phyloP scores from a whole-genome alignment of 352 stramenopile species.

The Phytopythium kandeliae region DNA sequence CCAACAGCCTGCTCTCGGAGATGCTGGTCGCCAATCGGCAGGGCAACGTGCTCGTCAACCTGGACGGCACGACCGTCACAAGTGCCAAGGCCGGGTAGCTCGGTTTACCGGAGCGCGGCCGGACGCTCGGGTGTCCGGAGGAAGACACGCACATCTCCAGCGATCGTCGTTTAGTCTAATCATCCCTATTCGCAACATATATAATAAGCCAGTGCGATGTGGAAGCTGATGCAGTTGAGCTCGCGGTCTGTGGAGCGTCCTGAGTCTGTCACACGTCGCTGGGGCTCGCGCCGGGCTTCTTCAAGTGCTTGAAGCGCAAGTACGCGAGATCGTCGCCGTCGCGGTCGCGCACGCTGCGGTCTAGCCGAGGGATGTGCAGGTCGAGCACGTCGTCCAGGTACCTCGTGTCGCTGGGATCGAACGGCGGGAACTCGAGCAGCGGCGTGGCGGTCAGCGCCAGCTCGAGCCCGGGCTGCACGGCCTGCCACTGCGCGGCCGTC shows the following conservation, averaged over 20 bases:
- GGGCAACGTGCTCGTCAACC: slow-evolving; percentile 41
- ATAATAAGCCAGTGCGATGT: neutral
- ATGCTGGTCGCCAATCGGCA: slow-evolving; percentile 54
- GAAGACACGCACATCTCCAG: neutral
- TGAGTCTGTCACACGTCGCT: neutral
- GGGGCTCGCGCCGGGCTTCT: slow-evolving; percentile 11
- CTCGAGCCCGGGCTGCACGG: slow-evolving; percentile 71
- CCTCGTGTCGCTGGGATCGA: slow-evolving; percentile 49
- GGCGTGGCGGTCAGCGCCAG: slow-evolving; percentile 50
- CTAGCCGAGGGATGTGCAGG: slow-evolving; percentile 70
- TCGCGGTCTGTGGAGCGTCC: too few species aligned
- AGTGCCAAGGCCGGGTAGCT: neutral
- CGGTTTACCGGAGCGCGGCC: too few species aligned
- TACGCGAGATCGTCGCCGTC: slow-evolving; percentile 78
- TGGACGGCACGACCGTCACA: slow-evolving; percentile 10
- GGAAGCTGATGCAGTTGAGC: neutral
- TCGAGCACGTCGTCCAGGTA: slow-evolving; percentile 79
- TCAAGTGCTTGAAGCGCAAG: slow-evolving; percentile 75
- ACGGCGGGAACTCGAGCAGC: slow-evolving; percentile 56
- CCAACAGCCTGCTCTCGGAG: slow-evolving; percentile 29
- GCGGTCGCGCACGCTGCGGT: slow-evolving; percentile 77
- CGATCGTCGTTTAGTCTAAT: too few species aligned
- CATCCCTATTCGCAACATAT: too few species aligned
- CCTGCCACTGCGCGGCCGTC: slow-evolving; percentile 58
- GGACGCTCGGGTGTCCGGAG: neutral